Base-by-base conservation (phyloP, 2,329 filamentous ascomycete species). In the Aspergillus neotritici region DNA sequence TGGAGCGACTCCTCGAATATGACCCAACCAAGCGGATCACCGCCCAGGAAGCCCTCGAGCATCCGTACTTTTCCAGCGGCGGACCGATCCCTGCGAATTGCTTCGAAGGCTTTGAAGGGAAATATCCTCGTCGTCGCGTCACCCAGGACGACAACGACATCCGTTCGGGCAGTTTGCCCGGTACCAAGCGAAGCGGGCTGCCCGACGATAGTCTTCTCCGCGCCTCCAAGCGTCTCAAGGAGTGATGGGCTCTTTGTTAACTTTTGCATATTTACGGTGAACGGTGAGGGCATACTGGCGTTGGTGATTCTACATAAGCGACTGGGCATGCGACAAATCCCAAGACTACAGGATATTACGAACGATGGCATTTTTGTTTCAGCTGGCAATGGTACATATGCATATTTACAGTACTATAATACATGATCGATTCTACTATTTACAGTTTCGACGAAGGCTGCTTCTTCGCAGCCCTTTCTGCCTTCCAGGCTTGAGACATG, bases 121-220 rank as follows among this genome's bases (percentile, higher is more conserved):
- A 93, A 58, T 98, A 98, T 64, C 93, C 93, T 0, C 83, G 89
- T 59, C 78, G 93, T 6, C 80, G 91, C 37, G 90, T 98, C 32
- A 95, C 86, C 56, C 84, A 94, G 57, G 93, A 98, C 59, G 89
- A 96, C 62, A 94, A 95, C 56, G 93, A 97, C 65, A 96, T 97
- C 44, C 77, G 87, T n/a, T 90, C 87, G 0, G 83, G 84, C 34
- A 94, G 88, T 64, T 67, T 96, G 30, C 88, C 91, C 0, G 93
- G 91, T 0, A 95, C 90, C 0, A 97, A 97, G 71, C 75, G 90
- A 47, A 91, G 85, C 51, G 91, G 86, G 0, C 61, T 95, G 32
- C 86, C 85, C 0, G 91, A 97, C 59, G 91, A 96, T 64, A 77
- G 73, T 40, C 60, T 94, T n/a, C 72, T 82, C 14, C 61, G 74